Evolutionary conservation across 148 eudicot species (phyloP), one percentile per base, ranked within the genome.

Genomic region (Vaccinium macrocarpon): DNA sequence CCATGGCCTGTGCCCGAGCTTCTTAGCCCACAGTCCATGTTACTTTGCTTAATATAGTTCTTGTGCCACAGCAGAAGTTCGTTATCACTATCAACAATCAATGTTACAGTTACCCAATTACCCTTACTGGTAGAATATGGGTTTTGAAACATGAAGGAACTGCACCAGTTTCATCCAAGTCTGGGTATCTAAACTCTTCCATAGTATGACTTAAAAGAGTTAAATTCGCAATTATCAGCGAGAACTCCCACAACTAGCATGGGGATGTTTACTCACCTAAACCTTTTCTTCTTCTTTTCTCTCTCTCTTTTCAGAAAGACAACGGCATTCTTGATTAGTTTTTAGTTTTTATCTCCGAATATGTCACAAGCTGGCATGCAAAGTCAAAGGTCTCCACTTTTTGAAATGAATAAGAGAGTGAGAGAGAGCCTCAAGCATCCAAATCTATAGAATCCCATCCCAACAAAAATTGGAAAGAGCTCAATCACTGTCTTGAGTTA

Each of bases 51-150:
- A 71, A 71, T 19, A 71, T 15, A 32, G 76, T 71, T 35, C 76
- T 32, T 71, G 76, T 71, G 32, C 76, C 76, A 71, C 76, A 71
- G 32, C 71, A 64, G 71, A 29, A 64, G 23, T 53, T 8, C 76
- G 35, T 27, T 32, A 66, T 70, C 46, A 29, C 75, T 27, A 70
- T 16, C 32, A 29, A 70, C 50, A 73, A 72, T 35, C n/a, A 64
- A 64, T 64, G 49, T 35, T 73, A 23, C 50, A 38, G n/a, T 73
- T 38, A 73, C 75, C 42, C 38, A 35, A 2, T 35, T 35, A 35
- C 38, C 3, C 75, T 1, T 73, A 73, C 25, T 38, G 12, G 18
- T 1, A 13, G 76, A 73, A 38, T 5, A 29, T 71, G 49, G 49
- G 50, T 35, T 73, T 18, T 38, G 48, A 73, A 73, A 73, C 76